Base-by-base conservation (phyloP, 2,329 filamentous ascomycete species). In the Xylaria sp. region DNA sequence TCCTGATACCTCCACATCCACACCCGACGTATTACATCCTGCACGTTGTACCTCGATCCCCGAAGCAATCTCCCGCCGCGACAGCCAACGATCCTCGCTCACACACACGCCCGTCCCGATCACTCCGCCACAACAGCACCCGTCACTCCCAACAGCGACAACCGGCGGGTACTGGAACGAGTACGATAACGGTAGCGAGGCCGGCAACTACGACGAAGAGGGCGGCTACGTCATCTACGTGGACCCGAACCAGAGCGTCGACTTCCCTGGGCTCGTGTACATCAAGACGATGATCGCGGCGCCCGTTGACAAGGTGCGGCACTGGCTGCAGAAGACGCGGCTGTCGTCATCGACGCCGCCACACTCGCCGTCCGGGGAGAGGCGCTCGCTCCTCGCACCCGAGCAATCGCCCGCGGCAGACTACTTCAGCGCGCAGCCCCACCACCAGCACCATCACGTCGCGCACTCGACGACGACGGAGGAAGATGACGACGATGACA, bases 161-260 rank as follows among this genome's bases (percentile, higher is more conserved):
- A 51, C 55, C 9, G 46, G 50, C 57, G 16, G 39, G 20, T 94
- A 93, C 68, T 95, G 91, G 90, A 93, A 90, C 70, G 91, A 95
- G 70, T 94, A 93, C 70, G 91, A 95, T 62, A 76, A 92, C 67
- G 89, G 89, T 7, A 91, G 90, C 68, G 89, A 92, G 50, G 75
- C 73, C 2, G 82, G 79, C 8, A 60, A 63, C 40, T 48, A 63
- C 45, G 79, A 85, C 40, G 80, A 83, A 34, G 81, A 84, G 24
- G 80, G 80, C 21, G 80, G 80, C 24, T 94, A 91, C 69, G 80
- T 84, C 41, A 86, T 94, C 61, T 91, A 90, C 64, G 77, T 93
- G 54, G 82, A 92, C 66, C 89, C 90, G 0, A 81, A 90, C 61
- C 82, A 82, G 1, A 76, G 80, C 8, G 66, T 73, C 17, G 74